A percentile compares a stretch with the other conserved stretches of the same genome.
Conservation (phyloP, 2,329 filamentous ascomycete species). For the Mariannaea sp. region DNA sequence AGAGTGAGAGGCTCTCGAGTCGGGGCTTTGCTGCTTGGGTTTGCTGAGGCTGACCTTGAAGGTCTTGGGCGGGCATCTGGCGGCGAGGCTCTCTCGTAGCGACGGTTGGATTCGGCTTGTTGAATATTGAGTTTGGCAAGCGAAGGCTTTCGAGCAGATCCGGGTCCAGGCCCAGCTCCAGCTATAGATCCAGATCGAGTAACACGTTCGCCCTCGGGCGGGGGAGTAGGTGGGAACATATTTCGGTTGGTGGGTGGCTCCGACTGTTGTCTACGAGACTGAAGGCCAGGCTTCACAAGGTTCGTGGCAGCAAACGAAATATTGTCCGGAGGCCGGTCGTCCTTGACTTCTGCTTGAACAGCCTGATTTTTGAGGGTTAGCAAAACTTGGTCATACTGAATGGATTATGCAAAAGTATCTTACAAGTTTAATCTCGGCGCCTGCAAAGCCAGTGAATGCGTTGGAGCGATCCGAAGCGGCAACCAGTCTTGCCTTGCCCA, state of each 20-base stretch:
- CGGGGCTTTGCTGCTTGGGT: conserved; percentile 50
- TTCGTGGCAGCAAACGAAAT: conserved; percentile 93
- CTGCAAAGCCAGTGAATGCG: conserved; percentile 81
- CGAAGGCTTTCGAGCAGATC: conserved; percentile 60
- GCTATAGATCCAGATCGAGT: conserved; percentile 53
- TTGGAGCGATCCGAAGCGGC: conserved; percentile 83
- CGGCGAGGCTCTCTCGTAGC: conserved; percentile 61
- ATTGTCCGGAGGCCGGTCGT: conserved; percentile 81
- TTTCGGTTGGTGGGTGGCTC: conserved; percentile 80
- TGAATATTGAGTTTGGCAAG: conserved; percentile 68
- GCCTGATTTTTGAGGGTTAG: conserved; percentile 45
- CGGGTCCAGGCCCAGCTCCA: too few relatives aligned
- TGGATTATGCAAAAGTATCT: conserved; percentile 36
- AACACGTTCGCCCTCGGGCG: conserved; percentile 81
- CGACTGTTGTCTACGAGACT: conserved; percentile 81
- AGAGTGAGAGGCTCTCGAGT: conserved; percentile 43
- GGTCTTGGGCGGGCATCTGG: conserved; percentile 44
- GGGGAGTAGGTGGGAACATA: conserved; percentile 96
- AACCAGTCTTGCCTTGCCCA: conserved; percentile 92
- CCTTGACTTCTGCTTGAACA: conserved; percentile 61
- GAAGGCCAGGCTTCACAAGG: conserved; percentile 83
- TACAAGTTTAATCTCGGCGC: conserved; percentile 77
- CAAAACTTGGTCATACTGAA: neutral
- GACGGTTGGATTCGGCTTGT: conserved; percentile 53
- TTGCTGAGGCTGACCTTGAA: conserved; percentile 52